Conservation (phyloP, 768 basidiomycete genomes). For the Boletus sp. region DNA sequence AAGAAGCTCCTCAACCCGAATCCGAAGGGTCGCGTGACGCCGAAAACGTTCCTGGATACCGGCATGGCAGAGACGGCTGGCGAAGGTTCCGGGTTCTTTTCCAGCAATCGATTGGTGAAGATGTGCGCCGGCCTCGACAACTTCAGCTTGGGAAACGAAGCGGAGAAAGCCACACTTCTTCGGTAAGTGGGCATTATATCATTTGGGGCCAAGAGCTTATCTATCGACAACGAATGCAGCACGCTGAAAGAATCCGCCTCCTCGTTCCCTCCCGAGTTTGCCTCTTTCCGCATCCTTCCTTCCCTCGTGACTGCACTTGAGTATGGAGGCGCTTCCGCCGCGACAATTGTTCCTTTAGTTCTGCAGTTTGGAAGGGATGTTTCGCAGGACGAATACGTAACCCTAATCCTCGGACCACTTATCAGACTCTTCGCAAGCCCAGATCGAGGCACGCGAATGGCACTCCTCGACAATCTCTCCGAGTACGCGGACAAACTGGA, state of each 20-base stretch:
- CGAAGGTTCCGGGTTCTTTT: conserved; percentile 73
- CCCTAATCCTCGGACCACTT: conserved; percentile 69
- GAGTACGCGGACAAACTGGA: conserved; percentile 88
- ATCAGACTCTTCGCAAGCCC: conserved; percentile 84
- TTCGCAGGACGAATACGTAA: conserved; percentile 65
- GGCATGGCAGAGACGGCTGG: conserved; percentile 67
- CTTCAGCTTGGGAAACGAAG: conserved; percentile 76
- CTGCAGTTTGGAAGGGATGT: conserved; percentile 74
- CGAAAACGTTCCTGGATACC: conserved; percentile 72
- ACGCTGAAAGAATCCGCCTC: conserved; percentile 75
- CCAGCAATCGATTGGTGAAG: conserved; percentile 75
- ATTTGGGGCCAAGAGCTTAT: neutral
- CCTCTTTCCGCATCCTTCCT: conserved; percentile 82
- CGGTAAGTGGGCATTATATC: conserved; percentile 40
- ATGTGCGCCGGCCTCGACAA: conserved; percentile 83
- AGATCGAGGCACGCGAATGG: conserved; percentile 93
- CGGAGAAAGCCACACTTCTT: conserved; percentile 71
- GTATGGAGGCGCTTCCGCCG: conserved; percentile 73
- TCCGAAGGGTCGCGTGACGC: conserved; percentile 70
- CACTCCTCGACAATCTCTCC: conserved; percentile 78
- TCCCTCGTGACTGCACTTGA: conserved; percentile 76
- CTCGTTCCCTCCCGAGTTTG: conserved; percentile 84
- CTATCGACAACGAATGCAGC: conserved; percentile 35
- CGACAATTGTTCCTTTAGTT: conserved; percentile 78
- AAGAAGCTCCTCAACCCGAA: conserved; percentile 90